These are phyloP conservation scores for Beauveria varroae DNA, from an alignment of 2,329 filamentous ascomycete species.

Conservation along the genomic window DNA sequence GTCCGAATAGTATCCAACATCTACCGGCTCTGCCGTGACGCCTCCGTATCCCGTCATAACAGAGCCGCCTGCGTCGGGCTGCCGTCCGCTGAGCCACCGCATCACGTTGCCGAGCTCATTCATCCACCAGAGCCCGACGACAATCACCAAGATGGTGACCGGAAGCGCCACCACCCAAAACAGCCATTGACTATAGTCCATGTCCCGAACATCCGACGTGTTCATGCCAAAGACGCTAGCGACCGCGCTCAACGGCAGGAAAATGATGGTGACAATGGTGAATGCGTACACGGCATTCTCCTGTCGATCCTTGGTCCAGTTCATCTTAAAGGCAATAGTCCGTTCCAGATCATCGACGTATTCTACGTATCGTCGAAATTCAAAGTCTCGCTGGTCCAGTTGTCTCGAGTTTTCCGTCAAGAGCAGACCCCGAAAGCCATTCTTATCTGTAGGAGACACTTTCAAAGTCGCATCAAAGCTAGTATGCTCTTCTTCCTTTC, in stretches of 20 bases:
- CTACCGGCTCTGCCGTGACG: neutral
- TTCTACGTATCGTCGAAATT: slow-evolving; percentile 23
- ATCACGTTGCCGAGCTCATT: slow-evolving; percentile 31
- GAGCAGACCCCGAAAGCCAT: slow-evolving; percentile 31
- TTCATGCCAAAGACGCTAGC: slow-evolving; percentile 48
- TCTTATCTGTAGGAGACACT: slow-evolving; percentile 29
- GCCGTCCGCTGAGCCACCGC: slow-evolving; percentile 20
- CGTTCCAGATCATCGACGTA: slow-evolving; percentile 25
- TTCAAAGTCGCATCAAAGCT: slow-evolving; percentile 23
- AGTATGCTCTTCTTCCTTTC: slow-evolving; percentile 12
- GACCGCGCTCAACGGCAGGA: slow-evolving; percentile 38
- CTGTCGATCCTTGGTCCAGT: slow-evolving; percentile 35
- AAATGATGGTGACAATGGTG: slow-evolving; percentile 42
- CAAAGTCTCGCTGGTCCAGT: slow-evolving; percentile 30
- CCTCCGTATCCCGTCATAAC: neutral
- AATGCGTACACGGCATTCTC: slow-evolving; percentile 42
- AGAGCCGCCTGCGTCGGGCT: neutral
- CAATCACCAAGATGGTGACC: slow-evolving; percentile 34
- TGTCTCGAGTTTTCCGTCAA: slow-evolving; percentile 30
- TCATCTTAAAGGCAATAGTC: slow-evolving; percentile 27
- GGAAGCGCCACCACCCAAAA: slow-evolving; percentile 44
- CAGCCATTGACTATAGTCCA: slow-evolving; percentile 38
- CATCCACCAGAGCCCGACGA: slow-evolving; percentile 34
- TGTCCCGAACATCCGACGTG: slow-evolving; percentile 41
- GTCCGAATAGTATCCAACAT: neutral